A percentile compares a stretch with the other conserved stretches of the same genome.
Evolutionary conservation across 2,329 filamentous ascomycete genomes (phyloP).

Genomic region (Alternaria tenuissima): DNA sequence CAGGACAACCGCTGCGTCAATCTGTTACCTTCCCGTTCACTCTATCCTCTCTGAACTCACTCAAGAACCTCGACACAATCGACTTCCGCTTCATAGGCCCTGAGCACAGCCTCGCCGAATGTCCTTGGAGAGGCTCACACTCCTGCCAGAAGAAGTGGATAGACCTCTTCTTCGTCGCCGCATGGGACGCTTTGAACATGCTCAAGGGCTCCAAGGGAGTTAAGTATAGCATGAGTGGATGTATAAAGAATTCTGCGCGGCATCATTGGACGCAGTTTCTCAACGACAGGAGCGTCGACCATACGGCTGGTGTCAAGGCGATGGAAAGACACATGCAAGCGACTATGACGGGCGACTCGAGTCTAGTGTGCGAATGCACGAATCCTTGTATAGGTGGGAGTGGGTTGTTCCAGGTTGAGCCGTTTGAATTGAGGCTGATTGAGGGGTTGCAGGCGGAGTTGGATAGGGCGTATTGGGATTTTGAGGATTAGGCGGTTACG

Average conservation of each 20-base stretch:
- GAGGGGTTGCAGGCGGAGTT: slow-evolving; percentile 11
- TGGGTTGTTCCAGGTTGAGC: neutral
- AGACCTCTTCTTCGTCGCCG: slow-evolving; percentile 20
- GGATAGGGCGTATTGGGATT: slow-evolving; percentile 19
- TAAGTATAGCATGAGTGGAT: slow-evolving; percentile 18
- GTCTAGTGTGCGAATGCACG: slow-evolving; percentile 16
- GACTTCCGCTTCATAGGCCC: slow-evolving; percentile 33
- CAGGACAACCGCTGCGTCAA: neutral
- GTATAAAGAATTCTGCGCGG: slow-evolving; percentile 20
- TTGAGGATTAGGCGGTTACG: slow-evolving; percentile 6
- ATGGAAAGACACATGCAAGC: neutral
- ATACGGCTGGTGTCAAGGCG: neutral
- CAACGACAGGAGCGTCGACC: neutral
- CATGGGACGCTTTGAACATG: neutral
- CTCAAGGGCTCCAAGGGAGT: neutral
- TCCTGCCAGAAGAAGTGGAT: slow-evolving; percentile 30
- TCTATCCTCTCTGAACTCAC: neutral
- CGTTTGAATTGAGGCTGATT: slow-evolving; percentile 9
- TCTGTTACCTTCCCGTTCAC: neutral
- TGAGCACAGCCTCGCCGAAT: slow-evolving; percentile 19
- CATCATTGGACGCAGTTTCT: slow-evolving; percentile 18
- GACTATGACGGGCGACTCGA: neutral
- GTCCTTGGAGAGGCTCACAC: slow-evolving; percentile 22
- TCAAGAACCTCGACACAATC: slow-evolving; percentile 10
- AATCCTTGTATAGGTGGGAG: slow-evolving; percentile 10